These are phyloP conservation scores for Hagleromyces aurorensis DNA, from an alignment of 805 yeast species.

Conservation along the genomic window DNA sequence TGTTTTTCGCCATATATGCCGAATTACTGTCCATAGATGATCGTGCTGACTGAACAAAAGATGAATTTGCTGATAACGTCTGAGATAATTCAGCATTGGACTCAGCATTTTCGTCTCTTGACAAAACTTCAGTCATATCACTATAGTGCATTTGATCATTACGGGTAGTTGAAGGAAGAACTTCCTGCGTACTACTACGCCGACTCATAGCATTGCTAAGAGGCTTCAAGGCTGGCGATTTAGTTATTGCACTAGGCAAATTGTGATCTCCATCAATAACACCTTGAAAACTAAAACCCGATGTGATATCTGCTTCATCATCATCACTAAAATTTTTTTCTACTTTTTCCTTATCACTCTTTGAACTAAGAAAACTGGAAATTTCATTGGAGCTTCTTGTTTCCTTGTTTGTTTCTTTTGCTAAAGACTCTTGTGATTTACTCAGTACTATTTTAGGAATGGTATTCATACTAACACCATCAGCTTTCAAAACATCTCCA, in stretches of 20 bases:
- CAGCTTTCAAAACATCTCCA: slow-evolving; percentile 21
- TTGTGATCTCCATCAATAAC: slow-evolving; percentile 20
- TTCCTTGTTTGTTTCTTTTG: not conserved
- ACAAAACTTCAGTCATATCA: slow-evolving; percentile 22
- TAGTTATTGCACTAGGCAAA: slow-evolving; percentile 31
- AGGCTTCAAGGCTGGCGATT: slow-evolving; percentile 28
- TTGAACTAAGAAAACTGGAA: slow-evolving; percentile 2
- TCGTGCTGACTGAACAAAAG: slow-evolving; percentile 14
- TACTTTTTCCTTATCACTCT: slow-evolving; percentile 4
- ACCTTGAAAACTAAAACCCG: slow-evolving; percentile 29
- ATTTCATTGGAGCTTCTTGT: slow-evolving; percentile 2
- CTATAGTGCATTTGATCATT: slow-evolving; percentile 18
- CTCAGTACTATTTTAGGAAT: slow-evolving; percentile 7
- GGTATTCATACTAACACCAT: slow-evolving; percentile 5
- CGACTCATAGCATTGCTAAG: slow-evolving; percentile 13
- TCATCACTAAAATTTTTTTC: too few relatives aligned
- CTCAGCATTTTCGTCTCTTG: slow-evolving; percentile 6
- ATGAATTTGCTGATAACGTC: slow-evolving; percentile 8
- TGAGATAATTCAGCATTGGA: slow-evolving; percentile 1
- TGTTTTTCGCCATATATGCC: slow-evolving; percentile 4
- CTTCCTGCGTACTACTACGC: slow-evolving; percentile 15
- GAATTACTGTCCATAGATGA: slow-evolving; percentile 18
- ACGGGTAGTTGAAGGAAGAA: slow-evolving; percentile 26
- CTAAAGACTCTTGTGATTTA: slow-evolving; percentile 7
- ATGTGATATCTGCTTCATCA: slow-evolving; percentile 28